These are phyloP conservation scores for Paraconiothyrium sp. DNA, from an alignment of 2,329 filamentous ascomycete genomes.

Conservation along the genomic window DNA sequence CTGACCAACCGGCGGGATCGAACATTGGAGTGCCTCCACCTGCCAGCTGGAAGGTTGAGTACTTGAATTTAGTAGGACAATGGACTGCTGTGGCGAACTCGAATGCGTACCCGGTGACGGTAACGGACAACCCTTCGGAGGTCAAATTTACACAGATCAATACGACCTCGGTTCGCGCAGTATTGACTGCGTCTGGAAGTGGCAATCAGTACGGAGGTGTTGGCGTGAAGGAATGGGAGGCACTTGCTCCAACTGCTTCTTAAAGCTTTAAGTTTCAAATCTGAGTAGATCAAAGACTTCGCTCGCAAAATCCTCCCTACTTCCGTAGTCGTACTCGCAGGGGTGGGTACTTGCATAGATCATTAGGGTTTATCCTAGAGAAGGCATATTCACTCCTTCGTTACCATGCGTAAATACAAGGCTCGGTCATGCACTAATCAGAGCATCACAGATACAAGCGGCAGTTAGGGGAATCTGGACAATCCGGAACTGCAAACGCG, in stretches of 20 bases:
- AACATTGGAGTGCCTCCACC: slow-evolving; percentile 25
- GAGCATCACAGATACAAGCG: no score
- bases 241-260: slow-evolving; percentile 17
- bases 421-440: not conserved
- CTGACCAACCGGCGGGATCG: slow-evolving; percentile 22
- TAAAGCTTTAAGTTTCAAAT: not conserved
- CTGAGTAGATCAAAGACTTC: no score
- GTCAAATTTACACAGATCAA: slow-evolving; percentile 53
- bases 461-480: no score
- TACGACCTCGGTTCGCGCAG: slow-evolving; percentile 16
- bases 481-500: no score
- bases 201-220: slow-evolving; percentile 20
- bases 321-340: no score
- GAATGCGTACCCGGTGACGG: slow-evolving; percentile 35
- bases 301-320: no score
- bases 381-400: no score
- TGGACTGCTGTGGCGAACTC: slow-evolving; percentile 28
- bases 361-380: no score
- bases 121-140: slow-evolving; percentile 38
- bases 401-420: not conserved
- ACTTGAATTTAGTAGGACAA: slow-evolving; percentile 9
- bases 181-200: slow-evolving; percentile 19
- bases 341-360: no score
- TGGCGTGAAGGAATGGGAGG: slow-evolving; percentile 26
- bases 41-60: slow-evolving; percentile 26